Base-by-base conservation (phyloP, 768 basidiomycete species). In the Phanerochaete sordida region DNA sequence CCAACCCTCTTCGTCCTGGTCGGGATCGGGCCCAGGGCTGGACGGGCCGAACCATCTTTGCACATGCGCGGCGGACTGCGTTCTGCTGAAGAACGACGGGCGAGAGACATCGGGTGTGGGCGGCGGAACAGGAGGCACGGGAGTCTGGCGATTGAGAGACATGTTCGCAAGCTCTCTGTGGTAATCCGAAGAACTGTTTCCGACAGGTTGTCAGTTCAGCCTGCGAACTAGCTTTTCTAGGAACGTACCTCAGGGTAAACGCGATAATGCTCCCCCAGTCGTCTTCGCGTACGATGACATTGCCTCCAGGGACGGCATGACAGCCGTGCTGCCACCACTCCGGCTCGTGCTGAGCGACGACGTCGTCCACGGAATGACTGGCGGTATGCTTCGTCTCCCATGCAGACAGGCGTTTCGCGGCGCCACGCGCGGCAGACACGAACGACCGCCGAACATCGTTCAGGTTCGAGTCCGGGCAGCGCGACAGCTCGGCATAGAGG, bases 201-300 rank as follows among this genome's bases (percentile, higher is more conserved):
- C n/a, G n/a, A n/a, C n/a, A n/a, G n/a, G n/a, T n/a, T n/a, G n/a
- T n/a, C n/a, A n/a, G n/a, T n/a, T n/a, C n/a, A n/a, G n/a, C n/a
- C n/a, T n/a, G n/a, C n/a, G n/a, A n/a, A n/a, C n/a, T n/a, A n/a
- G n/a, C n/a, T n/a, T n/a, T n/a, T n/a, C n/a, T n/a, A n/a, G n/a
- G n/a, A n/a, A 33, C 68, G 75, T 62, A 87, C 87, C 86, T 87
- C 52, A 90, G 72, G 8, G 87, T 88, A 71, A 87, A 90, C 6
- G 89, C 85, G 63, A 90, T 90, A 50, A 91, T 84, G 69, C 87
- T 90, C 8, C 88, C 87, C 87, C 85, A 87, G 69, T 90, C 88
- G 66, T 82, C 78, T 67, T 91, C 90, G 51, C 82, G 70, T 9
- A 90, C 81, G 60, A 90, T 79, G 4, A 89, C 77, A 66, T 82